Conservation (phyloP, 208 protist genomes). For the Leishmania major region DNA sequence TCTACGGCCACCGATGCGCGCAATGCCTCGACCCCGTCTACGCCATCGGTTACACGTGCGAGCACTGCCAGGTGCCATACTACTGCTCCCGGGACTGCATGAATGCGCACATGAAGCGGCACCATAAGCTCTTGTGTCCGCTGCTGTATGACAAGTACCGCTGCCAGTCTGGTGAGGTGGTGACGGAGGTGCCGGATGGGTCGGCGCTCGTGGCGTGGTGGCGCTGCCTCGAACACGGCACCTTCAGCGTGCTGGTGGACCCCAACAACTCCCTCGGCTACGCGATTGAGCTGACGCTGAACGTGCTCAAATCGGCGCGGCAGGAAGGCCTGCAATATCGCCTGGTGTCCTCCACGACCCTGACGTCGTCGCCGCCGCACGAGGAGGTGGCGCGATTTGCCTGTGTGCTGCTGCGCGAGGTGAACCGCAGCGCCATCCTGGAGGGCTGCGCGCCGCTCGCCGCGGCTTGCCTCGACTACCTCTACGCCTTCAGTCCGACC, state of each 20-base stretch:
- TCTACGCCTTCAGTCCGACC: constrained; percentile 76
- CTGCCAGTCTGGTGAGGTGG: constrained; percentile 60
- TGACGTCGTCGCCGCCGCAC: constrained; percentile 39
- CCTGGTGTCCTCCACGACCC: constrained; percentile 43
- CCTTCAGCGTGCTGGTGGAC: constrained; percentile 80
- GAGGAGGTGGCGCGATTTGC: constrained; percentile 75
- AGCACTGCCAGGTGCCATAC: constrained; percentile 71
- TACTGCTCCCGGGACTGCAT: constrained; percentile 87
- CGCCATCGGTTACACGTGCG: constrained; percentile 79
- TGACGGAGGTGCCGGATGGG: constrained; percentile 66
- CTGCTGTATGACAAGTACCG: constrained; percentile 64
- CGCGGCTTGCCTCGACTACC: constrained; percentile 81
- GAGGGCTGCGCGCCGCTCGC: constrained; percentile 81
- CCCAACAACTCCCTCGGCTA: constrained; percentile 65
- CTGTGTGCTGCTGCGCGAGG: constrained; percentile 77
- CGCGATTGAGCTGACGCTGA: constrained; percentile 74
- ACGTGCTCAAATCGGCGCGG: constrained; percentile 61
- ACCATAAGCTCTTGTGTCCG: constrained; percentile 76
- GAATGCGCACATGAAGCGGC: constrained; percentile 63
- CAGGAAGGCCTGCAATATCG: constrained; percentile 80
- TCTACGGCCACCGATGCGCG: constrained; percentile 73
- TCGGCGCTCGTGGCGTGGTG: constrained; percentile 81
- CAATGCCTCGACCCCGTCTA: constrained; percentile 88
- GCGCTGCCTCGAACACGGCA: constrained; percentile 67
- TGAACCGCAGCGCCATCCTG: constrained; percentile 78